Conservation (phyloP, 768 basidiomycete genomes). For the Suillus alpinus region DNA sequence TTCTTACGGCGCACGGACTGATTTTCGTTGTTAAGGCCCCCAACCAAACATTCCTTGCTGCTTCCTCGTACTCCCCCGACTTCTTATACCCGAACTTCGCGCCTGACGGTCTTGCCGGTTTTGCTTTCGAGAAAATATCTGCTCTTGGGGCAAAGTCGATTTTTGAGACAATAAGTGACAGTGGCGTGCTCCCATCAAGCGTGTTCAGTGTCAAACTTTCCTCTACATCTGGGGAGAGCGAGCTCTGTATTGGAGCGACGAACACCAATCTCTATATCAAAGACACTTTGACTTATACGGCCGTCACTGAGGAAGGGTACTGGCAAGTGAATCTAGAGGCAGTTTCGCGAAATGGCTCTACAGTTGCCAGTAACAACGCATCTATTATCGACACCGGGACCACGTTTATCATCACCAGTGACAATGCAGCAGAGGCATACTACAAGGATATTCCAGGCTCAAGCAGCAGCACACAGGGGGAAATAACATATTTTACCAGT, state of each 20-base stretch:
- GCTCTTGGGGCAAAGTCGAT: conserved; percentile 32
- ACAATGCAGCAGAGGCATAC: conserved; percentile 24
- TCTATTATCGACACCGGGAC: conserved; percentile 36
- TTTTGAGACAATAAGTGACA: conserved; percentile 44
- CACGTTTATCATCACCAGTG: conserved; percentile 26
- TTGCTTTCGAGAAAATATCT: conserved; percentile 41
- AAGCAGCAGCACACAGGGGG: background rate
- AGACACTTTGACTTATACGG: conserved; percentile 35
- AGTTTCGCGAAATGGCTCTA: conserved; percentile 17
- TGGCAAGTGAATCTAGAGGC: conserved; percentile 38
- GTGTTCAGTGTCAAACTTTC: conserved; percentile 51
- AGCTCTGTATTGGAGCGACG: conserved; percentile 56
- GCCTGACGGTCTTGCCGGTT: conserved; percentile 43
- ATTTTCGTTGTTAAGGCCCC: conserved; percentile 23
- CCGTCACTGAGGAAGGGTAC: conserved; percentile 30
- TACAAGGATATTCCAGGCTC: conserved; percentile 32
- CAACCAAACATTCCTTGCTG: conserved; percentile 43
- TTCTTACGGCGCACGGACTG: background rate
- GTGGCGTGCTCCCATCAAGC: conserved; percentile 30
- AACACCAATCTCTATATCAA: conserved; percentile 46
- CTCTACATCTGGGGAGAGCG: conserved; percentile 37
- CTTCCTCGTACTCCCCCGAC: conserved; percentile 35
- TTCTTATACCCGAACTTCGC: conserved; percentile 24
- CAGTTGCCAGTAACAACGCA: conserved; percentile 20
- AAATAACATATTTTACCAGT: background rate